Evolutionary conservation across 2,329 filamentous ascomycete species (phyloP).

Genomic region (Pyrenochaeta sp.): DNA sequence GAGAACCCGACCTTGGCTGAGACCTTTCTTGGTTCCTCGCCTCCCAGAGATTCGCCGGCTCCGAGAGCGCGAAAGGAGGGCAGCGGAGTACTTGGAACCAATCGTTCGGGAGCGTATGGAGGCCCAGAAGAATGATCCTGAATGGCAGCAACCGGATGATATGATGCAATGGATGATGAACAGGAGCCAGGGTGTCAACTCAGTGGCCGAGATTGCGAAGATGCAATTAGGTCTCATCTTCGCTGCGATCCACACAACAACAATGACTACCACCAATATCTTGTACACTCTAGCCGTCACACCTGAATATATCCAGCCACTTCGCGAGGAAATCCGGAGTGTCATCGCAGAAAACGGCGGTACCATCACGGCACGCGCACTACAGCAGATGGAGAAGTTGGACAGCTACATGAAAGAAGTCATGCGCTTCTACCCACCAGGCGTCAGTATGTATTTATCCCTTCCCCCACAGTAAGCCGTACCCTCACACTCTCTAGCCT

Average conservation of each 20-base stretch:
- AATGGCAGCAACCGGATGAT: constrained; percentile 47
- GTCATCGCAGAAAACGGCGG: constrained; percentile 48
- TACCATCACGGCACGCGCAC: constrained; percentile 35
- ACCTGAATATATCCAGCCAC: constrained; percentile 54
- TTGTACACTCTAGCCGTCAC: constrained; percentile 41
- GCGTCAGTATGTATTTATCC: constrained; percentile 25
- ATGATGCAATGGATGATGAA: constrained; percentile 51
- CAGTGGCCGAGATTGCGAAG: constrained; percentile 12
- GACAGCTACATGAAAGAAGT: constrained; percentile 50
- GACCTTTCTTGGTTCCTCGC: constrained; percentile 35
- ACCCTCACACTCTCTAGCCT: constrained; percentile 27
- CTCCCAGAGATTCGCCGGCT: constrained; percentile 35
- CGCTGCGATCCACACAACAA: constrained; percentile 45
- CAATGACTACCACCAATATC: constrained; percentile 35
- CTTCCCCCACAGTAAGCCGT: not conserved
- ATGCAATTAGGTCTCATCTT: constrained; percentile 38
- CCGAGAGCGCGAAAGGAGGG: constrained; percentile 23
- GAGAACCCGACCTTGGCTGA: constrained; percentile 32
- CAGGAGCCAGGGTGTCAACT: constrained; percentile 13
- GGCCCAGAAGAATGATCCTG: constrained; percentile 33
- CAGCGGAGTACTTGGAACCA: constrained; percentile 28
- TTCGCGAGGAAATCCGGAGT: constrained; percentile 53
- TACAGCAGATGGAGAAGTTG: constrained; percentile 47
- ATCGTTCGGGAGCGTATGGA: constrained; percentile 35
- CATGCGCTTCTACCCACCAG: constrained; percentile 35